Evolutionary conservation across 805 yeast species (phyloP).

Genomic region (Wickerhamomyces subpelliculosus): DNA sequence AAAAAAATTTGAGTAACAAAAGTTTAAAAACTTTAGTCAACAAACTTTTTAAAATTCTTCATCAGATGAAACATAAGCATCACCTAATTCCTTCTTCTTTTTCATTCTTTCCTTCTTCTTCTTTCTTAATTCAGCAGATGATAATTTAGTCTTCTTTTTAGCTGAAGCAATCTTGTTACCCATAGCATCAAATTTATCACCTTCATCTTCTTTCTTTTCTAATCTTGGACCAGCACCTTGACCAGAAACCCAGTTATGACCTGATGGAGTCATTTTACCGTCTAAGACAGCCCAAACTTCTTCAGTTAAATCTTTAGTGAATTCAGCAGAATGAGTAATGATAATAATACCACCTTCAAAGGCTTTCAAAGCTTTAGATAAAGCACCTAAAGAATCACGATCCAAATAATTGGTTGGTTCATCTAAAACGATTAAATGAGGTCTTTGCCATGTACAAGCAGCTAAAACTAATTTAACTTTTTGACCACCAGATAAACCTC

Average conservation of each 20-base stretch:
- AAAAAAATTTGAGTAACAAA: background rate
- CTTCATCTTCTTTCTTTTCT: conserved; percentile 93
- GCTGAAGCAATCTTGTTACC: conserved; percentile 98
- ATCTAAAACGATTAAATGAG: conserved; percentile 98
- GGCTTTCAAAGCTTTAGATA: conserved; percentile 96
- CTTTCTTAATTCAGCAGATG: conserved; percentile 99
- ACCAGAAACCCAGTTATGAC: conserved; percentile 99
- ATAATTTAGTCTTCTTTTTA: conserved; percentile 95
- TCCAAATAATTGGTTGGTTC: conserved; percentile 99
- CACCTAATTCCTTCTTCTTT: conserved; percentile 99
- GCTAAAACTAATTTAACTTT: conserved; percentile 99
- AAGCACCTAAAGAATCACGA: conserved; percentile 99
- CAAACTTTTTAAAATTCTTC: conserved; percentile 58
- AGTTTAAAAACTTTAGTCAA: background rate
- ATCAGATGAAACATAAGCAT: conserved; percentile 97
- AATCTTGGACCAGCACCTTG: conserved; percentile 99
- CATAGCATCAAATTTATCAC: conserved; percentile 99
- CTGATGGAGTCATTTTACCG: conserved; percentile 99
- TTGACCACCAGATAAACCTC: conserved; percentile 99
- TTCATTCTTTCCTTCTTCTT: conserved; percentile 99
- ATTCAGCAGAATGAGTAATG: conserved; percentile 99
- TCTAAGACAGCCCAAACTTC: conserved; percentile 99
- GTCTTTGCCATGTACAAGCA: conserved; percentile 99
- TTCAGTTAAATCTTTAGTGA: conserved; percentile 98
- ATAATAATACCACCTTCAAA: conserved; percentile 99